Percentiles rank a stretch among this genome's conserved stretches.
phyloP scores from a whole-genome alignment of 495 filamentous ascomycete genomes.

The Eremomyces bilateralis region DNA sequence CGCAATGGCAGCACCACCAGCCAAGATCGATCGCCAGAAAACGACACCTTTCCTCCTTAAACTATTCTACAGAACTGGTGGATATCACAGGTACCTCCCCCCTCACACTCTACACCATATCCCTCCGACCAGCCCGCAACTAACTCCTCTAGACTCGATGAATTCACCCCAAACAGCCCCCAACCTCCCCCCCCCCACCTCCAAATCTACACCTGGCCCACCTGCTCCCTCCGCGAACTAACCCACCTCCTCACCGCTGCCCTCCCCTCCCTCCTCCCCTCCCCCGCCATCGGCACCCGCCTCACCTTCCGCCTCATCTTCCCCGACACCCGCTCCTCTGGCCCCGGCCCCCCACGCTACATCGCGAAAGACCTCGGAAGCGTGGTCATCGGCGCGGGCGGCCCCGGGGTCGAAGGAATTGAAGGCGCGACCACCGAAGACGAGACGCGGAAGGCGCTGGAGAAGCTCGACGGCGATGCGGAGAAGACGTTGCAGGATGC shows the following conservation, averaged over 20 bases:
- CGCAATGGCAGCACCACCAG: constrained; percentile 4
- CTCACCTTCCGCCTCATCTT: constrained; percentile 74
- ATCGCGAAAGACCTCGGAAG: constrained; percentile 58
- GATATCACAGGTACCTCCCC: constrained; percentile 44
- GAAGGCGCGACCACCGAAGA: constrained; percentile 5
- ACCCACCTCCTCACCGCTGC: constrained; percentile 48
- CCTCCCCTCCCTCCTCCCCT: constrained; percentile 46
- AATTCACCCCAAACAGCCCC: constrained; percentile 31
- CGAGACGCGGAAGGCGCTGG: constrained; percentile 7
- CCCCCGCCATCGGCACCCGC: constrained; percentile 55
- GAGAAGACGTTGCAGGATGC: constrained; percentile 53
- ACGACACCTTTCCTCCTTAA: constrained; percentile 78
- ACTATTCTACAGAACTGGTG: constrained; percentile 59
- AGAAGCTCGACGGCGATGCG: constrained; percentile 29
- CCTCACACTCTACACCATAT: no score
- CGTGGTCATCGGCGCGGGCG: constrained; percentile 36
- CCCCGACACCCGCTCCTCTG: constrained; percentile 42
- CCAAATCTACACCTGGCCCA: constrained; percentile 74
- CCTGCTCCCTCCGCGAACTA: constrained; percentile 66
- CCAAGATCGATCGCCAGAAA: constrained; percentile 44
- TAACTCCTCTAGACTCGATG: constrained; percentile 31
- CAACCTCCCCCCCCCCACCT: constrained; percentile 49
- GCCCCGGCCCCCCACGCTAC: constrained; percentile 27
- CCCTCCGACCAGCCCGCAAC: constrained; percentile 11
- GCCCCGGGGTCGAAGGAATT: constrained; percentile 6